A percentile compares a stretch with the other conserved stretches of the same genome.
Evolutionary conservation across 1,284 basidiomycete species (phyloP).

Genomic region (Cryptococcus neoformans): DNA sequence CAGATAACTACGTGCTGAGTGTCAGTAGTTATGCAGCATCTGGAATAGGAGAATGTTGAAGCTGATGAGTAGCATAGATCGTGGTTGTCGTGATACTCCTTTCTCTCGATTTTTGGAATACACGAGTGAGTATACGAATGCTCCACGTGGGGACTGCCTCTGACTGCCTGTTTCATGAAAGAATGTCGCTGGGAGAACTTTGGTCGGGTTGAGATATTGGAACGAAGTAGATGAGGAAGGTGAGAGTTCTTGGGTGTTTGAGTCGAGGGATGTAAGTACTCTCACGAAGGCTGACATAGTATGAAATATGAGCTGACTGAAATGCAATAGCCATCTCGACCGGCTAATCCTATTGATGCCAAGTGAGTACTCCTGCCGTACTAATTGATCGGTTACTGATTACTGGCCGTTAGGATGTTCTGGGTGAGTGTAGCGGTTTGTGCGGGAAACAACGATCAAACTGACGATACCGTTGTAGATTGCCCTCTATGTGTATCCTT

Average conservation of each 20-base stretch:
- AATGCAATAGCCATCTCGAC: constrained; percentile 68
- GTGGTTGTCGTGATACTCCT: constrained; percentile 86
- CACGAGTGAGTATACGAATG: constrained; percentile 58
- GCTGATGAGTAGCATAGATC: constrained; percentile 57
- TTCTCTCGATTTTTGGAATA: constrained; percentile 97
- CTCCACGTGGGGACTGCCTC: background rate
- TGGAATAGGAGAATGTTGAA: background rate
- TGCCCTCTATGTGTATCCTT: constrained; percentile 84
- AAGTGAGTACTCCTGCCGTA: constrained; percentile 56
- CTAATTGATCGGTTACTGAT: background rate
- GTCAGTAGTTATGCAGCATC: constrained; percentile 53
- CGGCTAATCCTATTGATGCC: constrained; percentile 84
- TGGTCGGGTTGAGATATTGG: constrained; percentile 93
- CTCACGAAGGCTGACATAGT: background rate
- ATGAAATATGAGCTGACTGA: background rate
- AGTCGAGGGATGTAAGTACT: constrained; percentile 75
- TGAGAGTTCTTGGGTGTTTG: constrained; percentile 93
- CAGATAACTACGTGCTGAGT: constrained; percentile 82
- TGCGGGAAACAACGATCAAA: background rate
- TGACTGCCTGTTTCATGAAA: constrained; percentile 37
- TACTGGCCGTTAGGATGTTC: constrained; percentile 65
- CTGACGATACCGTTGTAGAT: constrained; percentile 54
- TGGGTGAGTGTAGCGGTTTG: constrained; percentile 59
- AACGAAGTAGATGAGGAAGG: constrained; percentile 97
- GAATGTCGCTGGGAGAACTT: constrained; percentile 86